Evolutionary conservation across 768 basidiomycete genomes (phyloP).

Genomic region (Leucocoprinus sp.): DNA sequence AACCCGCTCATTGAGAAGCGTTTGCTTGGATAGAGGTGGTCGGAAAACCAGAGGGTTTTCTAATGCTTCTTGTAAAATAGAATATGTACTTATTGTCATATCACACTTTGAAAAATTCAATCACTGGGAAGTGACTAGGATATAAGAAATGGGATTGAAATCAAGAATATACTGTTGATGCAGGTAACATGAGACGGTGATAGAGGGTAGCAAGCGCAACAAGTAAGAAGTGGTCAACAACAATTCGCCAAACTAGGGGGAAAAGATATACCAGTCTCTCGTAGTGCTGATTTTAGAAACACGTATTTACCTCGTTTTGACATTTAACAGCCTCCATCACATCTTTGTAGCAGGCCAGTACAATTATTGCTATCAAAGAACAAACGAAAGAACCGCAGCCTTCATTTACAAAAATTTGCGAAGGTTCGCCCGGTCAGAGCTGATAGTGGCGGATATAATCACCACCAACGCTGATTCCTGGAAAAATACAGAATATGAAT

Average conservation of each 20-base stretch:
- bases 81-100: no score
- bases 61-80: no score
- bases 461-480: conserved; percentile 73
- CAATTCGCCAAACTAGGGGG: conserved; percentile 58
- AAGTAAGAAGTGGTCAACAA: conserved; percentile 63
- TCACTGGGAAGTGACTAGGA: no score
- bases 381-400: conserved; percentile 72
- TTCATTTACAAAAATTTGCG: conserved; percentile 64
- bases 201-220: conserved; percentile 72
- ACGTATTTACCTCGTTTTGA: conserved; percentile 50
- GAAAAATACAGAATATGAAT: conserved; percentile 61
- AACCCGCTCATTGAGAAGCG: no score
- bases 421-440: conserved; percentile 57
- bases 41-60: no score
- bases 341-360: conserved; percentile 53
- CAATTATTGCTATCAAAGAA: conserved; percentile 52
- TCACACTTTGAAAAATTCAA: no score
- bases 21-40: no score
- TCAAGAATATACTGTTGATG: no score
- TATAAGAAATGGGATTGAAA: no score
- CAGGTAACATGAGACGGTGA: conserved; percentile 65
- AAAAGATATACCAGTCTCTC: not conserved
- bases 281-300: not conserved
- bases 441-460: conserved; percentile 73
- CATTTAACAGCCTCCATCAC: conserved; percentile 51